phyloP scores from a whole-genome alignment of 2,329 filamentous ascomycete genomes.

The Fulvia fulva region DNA sequence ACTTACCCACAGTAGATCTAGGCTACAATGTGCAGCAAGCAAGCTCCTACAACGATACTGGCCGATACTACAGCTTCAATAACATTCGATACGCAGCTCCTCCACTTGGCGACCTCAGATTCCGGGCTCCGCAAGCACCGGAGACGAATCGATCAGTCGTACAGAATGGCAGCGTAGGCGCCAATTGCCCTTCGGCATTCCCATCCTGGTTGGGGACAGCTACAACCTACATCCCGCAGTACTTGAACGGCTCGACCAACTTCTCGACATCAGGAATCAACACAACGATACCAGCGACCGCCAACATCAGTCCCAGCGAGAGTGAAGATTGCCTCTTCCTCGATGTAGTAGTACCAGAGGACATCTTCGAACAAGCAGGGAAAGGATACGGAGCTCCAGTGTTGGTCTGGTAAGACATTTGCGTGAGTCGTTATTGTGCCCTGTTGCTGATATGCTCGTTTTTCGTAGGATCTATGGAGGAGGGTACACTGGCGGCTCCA shows the following conservation, averaged over 20 bases:
- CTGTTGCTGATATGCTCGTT: neutral
- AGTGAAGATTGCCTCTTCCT: conserved; percentile 41
- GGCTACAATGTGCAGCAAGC: neutral
- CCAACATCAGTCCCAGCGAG: conserved; percentile 8
- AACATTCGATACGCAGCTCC: conserved; percentile 3
- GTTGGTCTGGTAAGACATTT: conserved; percentile 30
- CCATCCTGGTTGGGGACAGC: conserved; percentile 1
- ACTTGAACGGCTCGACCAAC: neutral
- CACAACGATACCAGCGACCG: conserved; percentile 11
- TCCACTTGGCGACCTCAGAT: neutral
- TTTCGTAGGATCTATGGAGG: conserved; percentile 37
- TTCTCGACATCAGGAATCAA: conserved; percentile 18
- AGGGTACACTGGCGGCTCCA: conserved; percentile 42
- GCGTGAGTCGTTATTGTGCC: too few species aligned
- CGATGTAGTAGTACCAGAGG: conserved; percentile 36
- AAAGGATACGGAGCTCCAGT: conserved; percentile 34
- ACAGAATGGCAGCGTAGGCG: neutral
- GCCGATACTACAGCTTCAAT: conserved; percentile 2
- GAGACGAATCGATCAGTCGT: neutral
- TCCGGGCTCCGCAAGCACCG: neutral
- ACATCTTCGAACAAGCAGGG: conserved; percentile 26
- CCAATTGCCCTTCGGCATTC: neutral
- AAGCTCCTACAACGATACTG: neutral
- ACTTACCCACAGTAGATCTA: conserved; percentile 1
- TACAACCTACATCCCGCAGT: neutral